Evolutionary conservation across 1,139 yeast species (phyloP), one percentile per base, ranked within the genome.

Genomic region (Torulaspora globosa): DNA sequence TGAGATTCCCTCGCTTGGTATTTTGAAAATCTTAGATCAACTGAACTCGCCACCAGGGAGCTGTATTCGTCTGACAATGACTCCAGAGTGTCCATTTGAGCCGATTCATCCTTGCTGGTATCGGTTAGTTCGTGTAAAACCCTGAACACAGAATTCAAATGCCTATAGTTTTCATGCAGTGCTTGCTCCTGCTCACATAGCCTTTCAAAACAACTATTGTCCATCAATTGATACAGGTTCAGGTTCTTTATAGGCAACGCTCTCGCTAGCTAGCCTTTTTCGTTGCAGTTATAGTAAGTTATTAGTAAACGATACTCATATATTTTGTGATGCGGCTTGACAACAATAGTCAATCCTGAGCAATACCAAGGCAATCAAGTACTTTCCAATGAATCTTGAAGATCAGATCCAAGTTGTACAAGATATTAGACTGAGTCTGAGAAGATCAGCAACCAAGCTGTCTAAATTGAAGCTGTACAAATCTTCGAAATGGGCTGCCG

Each of bases 401-500:
- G 23, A 18, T 30, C 45, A 42, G 41, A 15, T 39, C 19, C 35
- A 34, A 11, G 39, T 41, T 11, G 23, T 34, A 12, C 38, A 35
- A 8, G 65, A 66, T 46, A 58, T 73, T 8, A 60, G 66, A 15
- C 38, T 51, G 10, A 68, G 67, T 21, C 60, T 77, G 27, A 58
- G 72, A 15, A 63, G 63, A 35, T 70, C 80, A 2, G 64, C 73
- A 1, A 52, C 56, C 12, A 63, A 67, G 11, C 60, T 79, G 18
- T 61, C 72, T 1, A 70, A 69, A 29, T 68, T 84, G 52, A 77
- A 82, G 53, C 69, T 86, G 11, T 75, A 74, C 58, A 84, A 82
- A 48, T 80, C 88, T 0, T 76, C 92, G 6, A 87, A 86, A 70
- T 87, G 96, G 96, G 67, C 79, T 1, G 82, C 88, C 1, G 96